Evolutionary conservation across 2,329 filamentous ascomycete genomes (phyloP).

Genomic region (Claviceps humidiphila): DNA sequence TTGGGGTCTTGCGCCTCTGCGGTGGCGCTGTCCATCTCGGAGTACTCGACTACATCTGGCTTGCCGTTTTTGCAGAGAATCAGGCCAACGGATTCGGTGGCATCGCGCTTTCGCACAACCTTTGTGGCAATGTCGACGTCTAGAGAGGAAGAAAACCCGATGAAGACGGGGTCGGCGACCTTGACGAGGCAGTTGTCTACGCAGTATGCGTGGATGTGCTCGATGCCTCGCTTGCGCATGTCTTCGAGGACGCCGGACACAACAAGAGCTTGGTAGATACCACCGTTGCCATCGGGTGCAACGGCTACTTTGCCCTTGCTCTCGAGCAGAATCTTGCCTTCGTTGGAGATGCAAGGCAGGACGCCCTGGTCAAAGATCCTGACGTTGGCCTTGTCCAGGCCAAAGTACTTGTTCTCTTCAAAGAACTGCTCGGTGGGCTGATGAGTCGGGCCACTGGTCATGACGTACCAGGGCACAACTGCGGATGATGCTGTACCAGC

Average conservation of each 20-base stretch:
- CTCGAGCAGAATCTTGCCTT: slow-evolving; percentile 93
- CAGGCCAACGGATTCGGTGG: slow-evolving; percentile 87
- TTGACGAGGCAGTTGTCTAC: slow-evolving; percentile 99
- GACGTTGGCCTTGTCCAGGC: slow-evolving; percentile 72
- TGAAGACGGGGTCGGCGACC: slow-evolving; percentile 92
- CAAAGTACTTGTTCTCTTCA: slow-evolving; percentile 79
- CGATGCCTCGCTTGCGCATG: slow-evolving; percentile 76
- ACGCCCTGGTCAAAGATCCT: slow-evolving; percentile 94
- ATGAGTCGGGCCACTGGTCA: slow-evolving; percentile 93
- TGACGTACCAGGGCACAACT: slow-evolving; percentile 93
- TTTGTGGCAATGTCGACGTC: slow-evolving; percentile 94
- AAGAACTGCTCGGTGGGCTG: slow-evolving; percentile 91
- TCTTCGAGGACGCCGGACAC: slow-evolving; percentile 69
- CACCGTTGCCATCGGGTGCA: slow-evolving; percentile 92
- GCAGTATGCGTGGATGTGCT: slow-evolving; percentile 96
- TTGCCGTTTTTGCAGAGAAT: slow-evolving; percentile 92
- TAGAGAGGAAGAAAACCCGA: slow-evolving; percentile 81
- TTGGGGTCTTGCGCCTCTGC: slow-evolving; percentile 78
- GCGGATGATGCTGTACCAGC: slow-evolving; percentile 39
- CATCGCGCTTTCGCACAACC: slow-evolving; percentile 96
- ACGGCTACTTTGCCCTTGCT: slow-evolving; percentile 83
- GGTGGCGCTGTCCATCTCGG: slow-evolving; percentile 82
- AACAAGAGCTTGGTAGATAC: slow-evolving; percentile 85
- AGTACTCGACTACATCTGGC: slow-evolving; percentile 97
- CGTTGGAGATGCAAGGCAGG: slow-evolving; percentile 90